Evolutionary conservation across 495 filamentous ascomycete species (phyloP).

Genomic region (Xylaria intraflava): DNA sequence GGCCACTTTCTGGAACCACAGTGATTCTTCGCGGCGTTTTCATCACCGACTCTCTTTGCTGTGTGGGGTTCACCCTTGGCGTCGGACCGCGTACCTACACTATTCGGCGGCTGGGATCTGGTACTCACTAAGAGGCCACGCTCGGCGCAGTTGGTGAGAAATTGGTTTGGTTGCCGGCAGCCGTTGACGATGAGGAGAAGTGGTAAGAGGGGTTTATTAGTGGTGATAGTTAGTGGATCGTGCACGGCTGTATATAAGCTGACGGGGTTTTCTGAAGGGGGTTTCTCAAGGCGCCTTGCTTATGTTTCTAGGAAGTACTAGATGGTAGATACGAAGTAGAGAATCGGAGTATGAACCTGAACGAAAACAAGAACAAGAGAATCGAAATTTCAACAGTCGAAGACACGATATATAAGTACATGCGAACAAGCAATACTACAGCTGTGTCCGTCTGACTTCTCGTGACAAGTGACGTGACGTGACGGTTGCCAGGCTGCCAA

Average conservation of each 20-base stretch:
- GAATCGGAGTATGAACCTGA: no score
- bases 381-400: no score
- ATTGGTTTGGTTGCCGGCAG: not conserved
- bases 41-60: constrained; percentile 3
- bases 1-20: constrained; percentile 1
- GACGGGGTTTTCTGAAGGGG: no score
- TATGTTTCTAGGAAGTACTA: no score
- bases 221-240: constrained; percentile 8
- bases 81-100: not conserved
- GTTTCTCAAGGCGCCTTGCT: no score
- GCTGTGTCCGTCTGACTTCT: no score
- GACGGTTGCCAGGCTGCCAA: constrained; percentile 3
- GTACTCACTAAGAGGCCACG: not conserved
- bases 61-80: not conserved
- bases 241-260: not conserved
- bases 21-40: not conserved
- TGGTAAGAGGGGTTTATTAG: not conserved
- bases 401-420: no score
- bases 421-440: no score
- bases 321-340: no score
- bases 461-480: no score
- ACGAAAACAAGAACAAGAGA: no score
- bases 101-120: no score
- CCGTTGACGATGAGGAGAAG: constrained; percentile 1
- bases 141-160: not conserved